phyloP scores from a whole-genome alignment of 2,329 filamentous ascomycete species.

The Sporothrix phasma region DNA sequence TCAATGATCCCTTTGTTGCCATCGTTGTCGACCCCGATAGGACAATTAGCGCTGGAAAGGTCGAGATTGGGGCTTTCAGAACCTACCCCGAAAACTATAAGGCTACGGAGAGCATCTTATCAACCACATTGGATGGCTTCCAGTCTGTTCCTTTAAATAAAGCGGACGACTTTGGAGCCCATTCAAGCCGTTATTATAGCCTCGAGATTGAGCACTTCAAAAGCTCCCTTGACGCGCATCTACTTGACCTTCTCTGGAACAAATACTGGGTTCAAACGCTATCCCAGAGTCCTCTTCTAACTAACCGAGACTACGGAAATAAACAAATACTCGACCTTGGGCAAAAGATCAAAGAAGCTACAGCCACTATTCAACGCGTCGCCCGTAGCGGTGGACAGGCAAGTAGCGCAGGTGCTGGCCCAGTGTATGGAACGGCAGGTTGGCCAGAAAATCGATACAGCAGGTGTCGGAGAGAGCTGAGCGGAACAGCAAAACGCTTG shows the following conservation, averaged over 20 bases:
- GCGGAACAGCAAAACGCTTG: constrained; percentile 51
- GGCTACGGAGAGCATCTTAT: constrained; percentile 26
- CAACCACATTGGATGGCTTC: constrained; percentile 46
- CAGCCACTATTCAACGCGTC: constrained; percentile 28
- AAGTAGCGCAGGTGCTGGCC: constrained; percentile 23
- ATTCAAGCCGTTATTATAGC: constrained; percentile 81
- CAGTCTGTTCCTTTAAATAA: constrained; percentile 84
- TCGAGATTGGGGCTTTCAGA: constrained; percentile 94
- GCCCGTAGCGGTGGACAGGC: constrained; percentile 21
- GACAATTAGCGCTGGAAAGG: constrained; percentile 87
- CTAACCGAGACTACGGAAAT: constrained; percentile 85
- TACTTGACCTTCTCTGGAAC: constrained; percentile 89
- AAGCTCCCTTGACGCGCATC: constrained; percentile 74
- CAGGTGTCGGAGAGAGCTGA: constrained; percentile 49
- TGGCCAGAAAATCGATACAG: constrained; percentile 29
- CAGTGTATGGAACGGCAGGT: constrained; percentile 21
- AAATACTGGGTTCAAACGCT: constrained; percentile 98
- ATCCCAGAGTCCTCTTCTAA: constrained; percentile 79
- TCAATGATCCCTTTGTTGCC: constrained; percentile 83
- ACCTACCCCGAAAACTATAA: constrained; percentile 74
- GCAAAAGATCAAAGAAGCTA: constrained; percentile 65
- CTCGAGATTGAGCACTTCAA: constrained; percentile 93
- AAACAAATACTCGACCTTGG: constrained; percentile 87
- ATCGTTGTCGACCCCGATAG: constrained; percentile 95
- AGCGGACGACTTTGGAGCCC: constrained; percentile 90